phyloP scores from a whole-genome alignment of 2,329 filamentous ascomycete genomes.

The Pseudogymnoascus sp. region DNA sequence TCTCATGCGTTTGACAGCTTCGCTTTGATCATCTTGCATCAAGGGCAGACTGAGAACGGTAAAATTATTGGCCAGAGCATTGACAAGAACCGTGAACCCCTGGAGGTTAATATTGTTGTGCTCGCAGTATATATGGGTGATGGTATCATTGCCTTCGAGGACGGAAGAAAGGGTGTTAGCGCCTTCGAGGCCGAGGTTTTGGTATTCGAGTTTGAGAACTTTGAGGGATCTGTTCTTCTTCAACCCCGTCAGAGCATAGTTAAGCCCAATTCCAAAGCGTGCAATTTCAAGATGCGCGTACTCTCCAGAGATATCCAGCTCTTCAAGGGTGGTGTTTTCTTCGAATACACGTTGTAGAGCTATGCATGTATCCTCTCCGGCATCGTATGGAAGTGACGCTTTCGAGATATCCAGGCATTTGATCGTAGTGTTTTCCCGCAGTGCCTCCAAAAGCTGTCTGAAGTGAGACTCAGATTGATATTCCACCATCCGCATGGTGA shows the following conservation, averaged over 20 bases:
- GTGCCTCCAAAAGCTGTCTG: constrained; percentile 51
- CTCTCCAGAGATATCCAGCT: constrained; percentile 64
- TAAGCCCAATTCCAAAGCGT: constrained; percentile 60
- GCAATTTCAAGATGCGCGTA: constrained; percentile 64
- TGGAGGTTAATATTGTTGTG: constrained; percentile 66
- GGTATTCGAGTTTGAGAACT: constrained; percentile 57
- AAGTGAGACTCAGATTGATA: constrained; percentile 42
- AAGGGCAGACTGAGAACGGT: constrained; percentile 53
- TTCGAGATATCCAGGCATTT: constrained; percentile 62
- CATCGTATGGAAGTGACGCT: constrained; percentile 61
- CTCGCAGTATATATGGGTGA: constrained; percentile 61
- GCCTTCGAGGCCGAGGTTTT: constrained; percentile 61
- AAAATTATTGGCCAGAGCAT: constrained; percentile 58
- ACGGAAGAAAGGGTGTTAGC: constrained; percentile 63
- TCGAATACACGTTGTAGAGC: constrained; percentile 57
- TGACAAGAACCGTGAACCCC: constrained; percentile 61
- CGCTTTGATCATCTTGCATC: constrained; percentile 54
- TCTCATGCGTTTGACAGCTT: constrained; percentile 48
- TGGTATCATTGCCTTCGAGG: constrained; percentile 52
- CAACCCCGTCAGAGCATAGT: constrained; percentile 56
- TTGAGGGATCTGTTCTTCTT: constrained; percentile 56
- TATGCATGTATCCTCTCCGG: constrained; percentile 57
- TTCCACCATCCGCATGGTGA: constrained; percentile 62
- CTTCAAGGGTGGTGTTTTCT: constrained; percentile 57
- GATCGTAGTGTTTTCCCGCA: constrained; percentile 55